Percentiles rank a stretch among this genome's conserved stretches.
These are phyloP conservation scores for Pelargonium myrrhifolium DNA, from an alignment of 441 rosid genomes.

Conservation along the genomic window DNA sequence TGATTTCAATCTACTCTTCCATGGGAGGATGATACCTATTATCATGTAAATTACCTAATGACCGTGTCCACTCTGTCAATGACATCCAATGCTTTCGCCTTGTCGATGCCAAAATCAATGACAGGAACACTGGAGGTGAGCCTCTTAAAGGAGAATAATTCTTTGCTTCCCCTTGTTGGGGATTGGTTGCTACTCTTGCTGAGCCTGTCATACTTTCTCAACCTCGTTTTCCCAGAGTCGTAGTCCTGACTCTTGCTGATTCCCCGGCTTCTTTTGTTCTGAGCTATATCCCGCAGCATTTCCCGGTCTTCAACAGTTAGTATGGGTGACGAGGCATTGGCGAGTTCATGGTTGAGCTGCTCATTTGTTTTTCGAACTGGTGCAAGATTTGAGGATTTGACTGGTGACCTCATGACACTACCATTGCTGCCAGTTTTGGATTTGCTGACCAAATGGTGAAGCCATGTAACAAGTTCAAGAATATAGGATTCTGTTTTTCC, in stretches of 20 bases:
- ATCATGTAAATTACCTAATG: neutral
- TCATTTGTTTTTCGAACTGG: conserved; percentile 12
- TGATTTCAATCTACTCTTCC: neutral
- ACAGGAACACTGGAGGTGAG: conserved; percentile 37
- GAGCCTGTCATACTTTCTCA: conserved; percentile 39
- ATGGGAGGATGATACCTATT: too few relatives aligned
- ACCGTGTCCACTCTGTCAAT: conserved; percentile 45
- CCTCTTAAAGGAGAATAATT: conserved; percentile 30
- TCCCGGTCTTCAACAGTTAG: conserved; percentile 40
- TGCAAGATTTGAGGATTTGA: conserved; percentile 12
- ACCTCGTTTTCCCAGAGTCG: conserved; percentile 30
- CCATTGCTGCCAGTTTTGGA: conserved; percentile 31
- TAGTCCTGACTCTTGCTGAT: conserved; percentile 58
- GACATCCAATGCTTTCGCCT: conserved; percentile 50
- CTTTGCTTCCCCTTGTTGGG: conserved; percentile 32
- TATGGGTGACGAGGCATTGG: conserved; percentile 15
- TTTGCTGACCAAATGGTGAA: conserved; percentile 49
- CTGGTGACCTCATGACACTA: conserved; percentile 22
- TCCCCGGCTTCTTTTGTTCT: conserved; percentile 26
- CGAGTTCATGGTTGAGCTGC: conserved; percentile 8
- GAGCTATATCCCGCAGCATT: conserved; percentile 30
- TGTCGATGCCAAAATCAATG: conserved; percentile 39
- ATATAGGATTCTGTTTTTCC: conserved; percentile 53
- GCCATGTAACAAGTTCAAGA: conserved; percentile 58
- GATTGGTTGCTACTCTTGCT: conserved; percentile 46